Conservation (phyloP, 2,329 filamentous ascomycete genomes). For the Xylariaceae sp. region DNA sequence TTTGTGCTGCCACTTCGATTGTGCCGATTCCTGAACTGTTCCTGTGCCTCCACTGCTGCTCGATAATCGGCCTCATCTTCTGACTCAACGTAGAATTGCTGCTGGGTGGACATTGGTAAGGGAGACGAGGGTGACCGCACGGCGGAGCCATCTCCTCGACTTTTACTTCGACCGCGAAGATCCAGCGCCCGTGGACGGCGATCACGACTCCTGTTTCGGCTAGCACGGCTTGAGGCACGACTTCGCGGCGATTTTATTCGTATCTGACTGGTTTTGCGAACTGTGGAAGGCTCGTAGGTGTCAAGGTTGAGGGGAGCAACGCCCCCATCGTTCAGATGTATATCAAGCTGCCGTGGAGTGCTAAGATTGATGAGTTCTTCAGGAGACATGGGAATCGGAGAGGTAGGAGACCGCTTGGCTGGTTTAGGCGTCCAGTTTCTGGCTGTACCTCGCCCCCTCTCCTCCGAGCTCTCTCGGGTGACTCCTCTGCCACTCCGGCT, state of each 20-base stretch:
- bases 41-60: conserved; percentile 48
- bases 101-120: conserved; percentile 62
- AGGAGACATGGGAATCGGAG: conserved; percentile 89
- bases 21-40: conserved; percentile 51
- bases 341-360: conserved; percentile 37
- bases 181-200: conserved; percentile 40
- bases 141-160: conserved; percentile 52
- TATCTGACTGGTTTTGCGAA: conserved; percentile 38
- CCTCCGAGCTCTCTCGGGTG: conserved; percentile 59
- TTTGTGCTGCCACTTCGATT: conserved; percentile 44
- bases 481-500: conserved; percentile 46
- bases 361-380: conserved; percentile 68
- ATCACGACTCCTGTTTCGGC: conserved; percentile 44
- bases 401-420: conserved; percentile 82
- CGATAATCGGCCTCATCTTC: conserved; percentile 61
- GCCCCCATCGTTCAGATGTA: conserved; percentile 22
- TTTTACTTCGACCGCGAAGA: conserved; percentile 57
- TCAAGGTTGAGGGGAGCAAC: conserved; percentile 27
- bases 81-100: conserved; percentile 46
- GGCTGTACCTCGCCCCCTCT: conserved; percentile 60
- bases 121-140: conserved; percentile 74
- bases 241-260: conserved; percentile 31
- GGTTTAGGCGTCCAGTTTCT: conserved; percentile 62
- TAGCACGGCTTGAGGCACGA: conserved; percentile 45
- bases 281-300: conserved; percentile 39